Percentiles rank a stretch among this genome's conserved stretches.
Conservation (phyloP, 2,329 filamentous ascomycete species). For the Dissoconium aciculare region DNA sequence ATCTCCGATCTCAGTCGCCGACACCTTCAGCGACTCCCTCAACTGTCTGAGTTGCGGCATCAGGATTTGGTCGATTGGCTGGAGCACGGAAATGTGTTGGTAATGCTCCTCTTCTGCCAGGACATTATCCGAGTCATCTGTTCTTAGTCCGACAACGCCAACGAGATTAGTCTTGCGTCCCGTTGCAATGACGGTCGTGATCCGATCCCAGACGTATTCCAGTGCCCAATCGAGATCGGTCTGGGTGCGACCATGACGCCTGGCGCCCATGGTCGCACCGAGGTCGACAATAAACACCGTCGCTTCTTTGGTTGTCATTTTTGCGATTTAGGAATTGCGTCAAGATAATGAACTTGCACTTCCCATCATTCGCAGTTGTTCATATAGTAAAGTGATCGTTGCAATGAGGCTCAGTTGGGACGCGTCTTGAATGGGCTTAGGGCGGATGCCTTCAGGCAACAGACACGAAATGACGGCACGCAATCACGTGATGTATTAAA, state of each 20-base stretch:
- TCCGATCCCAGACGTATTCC: slow-evolving; percentile 90
- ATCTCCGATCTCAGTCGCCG: slow-evolving; percentile 56
- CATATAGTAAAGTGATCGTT: no score
- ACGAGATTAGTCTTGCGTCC: slow-evolving; percentile 59
- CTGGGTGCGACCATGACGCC: slow-evolving; percentile 53
- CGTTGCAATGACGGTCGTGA: slow-evolving; percentile 54
- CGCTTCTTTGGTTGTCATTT: slow-evolving; percentile 85
- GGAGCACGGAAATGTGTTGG: slow-evolving; percentile 62
- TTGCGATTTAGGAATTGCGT: no score
- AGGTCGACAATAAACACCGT: slow-evolving; percentile 86
- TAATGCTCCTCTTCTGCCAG: slow-evolving; percentile 57
- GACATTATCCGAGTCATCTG: slow-evolving; percentile 57
- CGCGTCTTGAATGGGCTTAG: no score
- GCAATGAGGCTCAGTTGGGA: no score
- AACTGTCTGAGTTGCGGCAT: slow-evolving; percentile 58
- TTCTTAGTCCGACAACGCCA: slow-evolving; percentile 72
- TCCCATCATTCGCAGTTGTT: no score
- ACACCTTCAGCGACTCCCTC: slow-evolving; percentile 49
- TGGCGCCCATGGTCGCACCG: slow-evolving; percentile 66
- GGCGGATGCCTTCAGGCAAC: no score
- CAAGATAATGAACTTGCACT: no score
- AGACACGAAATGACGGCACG: no score
- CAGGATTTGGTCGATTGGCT: slow-evolving; percentile 45
- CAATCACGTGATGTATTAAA: no score
- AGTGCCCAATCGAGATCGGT: slow-evolving; percentile 80